Evolutionary conservation across 257 asterid species (phyloP).

Genomic region (Galeopsis tetrahit): DNA sequence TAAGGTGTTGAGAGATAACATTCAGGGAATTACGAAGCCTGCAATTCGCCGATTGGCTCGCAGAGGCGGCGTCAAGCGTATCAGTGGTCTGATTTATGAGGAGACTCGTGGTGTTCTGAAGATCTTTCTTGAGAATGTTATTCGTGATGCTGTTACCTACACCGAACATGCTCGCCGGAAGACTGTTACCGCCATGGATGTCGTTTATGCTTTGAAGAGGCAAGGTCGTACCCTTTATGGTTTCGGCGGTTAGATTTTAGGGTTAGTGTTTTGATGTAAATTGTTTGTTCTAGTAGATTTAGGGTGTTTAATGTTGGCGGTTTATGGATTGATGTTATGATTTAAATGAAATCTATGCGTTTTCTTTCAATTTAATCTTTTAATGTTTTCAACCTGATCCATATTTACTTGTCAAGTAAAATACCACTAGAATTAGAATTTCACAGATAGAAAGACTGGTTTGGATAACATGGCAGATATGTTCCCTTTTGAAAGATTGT

Average conservation of each 20-base stretch:
- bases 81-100: constrained; percentile 57
- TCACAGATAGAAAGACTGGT: no score
- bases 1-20: constrained; percentile 55
- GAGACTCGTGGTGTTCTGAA: constrained; percentile 58
- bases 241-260: constrained; percentile 45
- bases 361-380: background rate
- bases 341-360: constrained; percentile 15
- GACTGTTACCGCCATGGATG: constrained; percentile 62
- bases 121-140: constrained; percentile 53
- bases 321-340: background rate
- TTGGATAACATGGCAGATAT: no score
- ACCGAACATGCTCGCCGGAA: constrained; percentile 59
- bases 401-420: no score
- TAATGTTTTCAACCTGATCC: no score
- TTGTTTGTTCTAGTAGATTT: background rate
- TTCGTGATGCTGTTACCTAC: constrained; percentile 57
- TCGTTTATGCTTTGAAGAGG: constrained; percentile 54
- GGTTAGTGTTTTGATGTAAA: constrained; percentile 28
- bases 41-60: constrained; percentile 57
- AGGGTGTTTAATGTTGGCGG: background rate
- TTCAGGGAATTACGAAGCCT: constrained; percentile 58
- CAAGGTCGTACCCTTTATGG: constrained; percentile 57
- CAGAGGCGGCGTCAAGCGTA: constrained; percentile 59
- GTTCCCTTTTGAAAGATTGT: no score
- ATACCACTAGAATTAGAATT: no score